A percentile compares a stretch with the other conserved stretches of the same genome.
Evolutionary conservation across 192 early-diverging fungal genomes (phyloP).

Genomic region (Kappamyces sp.): DNA sequence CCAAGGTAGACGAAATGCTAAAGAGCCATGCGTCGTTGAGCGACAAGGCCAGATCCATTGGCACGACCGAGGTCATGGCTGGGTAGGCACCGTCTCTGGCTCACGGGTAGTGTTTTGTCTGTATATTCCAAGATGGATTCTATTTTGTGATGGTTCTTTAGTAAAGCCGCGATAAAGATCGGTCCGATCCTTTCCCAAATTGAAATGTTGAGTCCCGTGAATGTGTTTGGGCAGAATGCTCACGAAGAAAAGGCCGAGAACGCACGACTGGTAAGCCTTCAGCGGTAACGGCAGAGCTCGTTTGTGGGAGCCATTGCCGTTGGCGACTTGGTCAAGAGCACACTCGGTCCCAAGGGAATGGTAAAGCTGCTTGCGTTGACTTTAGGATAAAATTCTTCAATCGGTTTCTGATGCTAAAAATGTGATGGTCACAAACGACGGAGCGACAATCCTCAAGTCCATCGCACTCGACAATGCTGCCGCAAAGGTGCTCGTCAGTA

Average conservation of each 20-base stretch:
- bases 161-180: too few species aligned
- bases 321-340: constrained; percentile 96
- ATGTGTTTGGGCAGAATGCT: constrained; percentile 92
- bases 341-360: constrained; percentile 98
- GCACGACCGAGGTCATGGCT: constrained; percentile 55
- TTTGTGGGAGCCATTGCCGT: constrained; percentile 99
- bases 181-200: too few species aligned
- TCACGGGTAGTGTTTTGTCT: constrained; percentile 10
- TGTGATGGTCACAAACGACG: constrained; percentile 95
- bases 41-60: constrained; percentile 38
- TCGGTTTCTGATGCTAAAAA: constrained; percentile 72
- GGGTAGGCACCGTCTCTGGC: constrained; percentile 17
- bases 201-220: constrained; percentile 56
- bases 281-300: constrained; percentile 53
- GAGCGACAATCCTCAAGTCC: constrained; percentile 97
- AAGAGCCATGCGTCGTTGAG: constrained; percentile 70
- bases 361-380: constrained; percentile 33
- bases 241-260: constrained; percentile 96
- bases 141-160: constrained; percentile 20
- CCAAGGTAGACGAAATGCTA: constrained; percentile 83
- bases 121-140: constrained; percentile 32
- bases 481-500: constrained; percentile 88
- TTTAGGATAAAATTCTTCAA: constrained; percentile 96
- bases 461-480: constrained; percentile 97
- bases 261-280: constrained; percentile 80